These are phyloP conservation scores for Knoxdaviesia capensis DNA, from an alignment of 2,329 filamentous ascomycete species.

Conservation along the genomic window DNA sequence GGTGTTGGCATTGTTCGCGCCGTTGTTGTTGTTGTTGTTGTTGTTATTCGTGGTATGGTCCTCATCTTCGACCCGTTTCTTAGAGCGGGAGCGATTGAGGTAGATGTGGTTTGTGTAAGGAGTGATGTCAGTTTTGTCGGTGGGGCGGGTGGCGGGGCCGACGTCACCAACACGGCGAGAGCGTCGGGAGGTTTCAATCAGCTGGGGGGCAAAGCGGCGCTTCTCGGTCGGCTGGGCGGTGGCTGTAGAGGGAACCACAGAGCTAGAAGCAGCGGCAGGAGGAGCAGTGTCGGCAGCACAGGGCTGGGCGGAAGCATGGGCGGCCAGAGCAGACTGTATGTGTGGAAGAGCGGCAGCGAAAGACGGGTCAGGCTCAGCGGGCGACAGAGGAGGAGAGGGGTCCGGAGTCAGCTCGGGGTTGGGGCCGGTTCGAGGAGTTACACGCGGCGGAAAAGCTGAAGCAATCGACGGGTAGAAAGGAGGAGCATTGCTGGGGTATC, in stretches of 20 bases:
- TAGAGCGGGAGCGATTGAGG: conserved; percentile 12
- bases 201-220: conserved; percentile 51
- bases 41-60: conserved; percentile 1
- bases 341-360: neutral
- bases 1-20: no score
- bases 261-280: conserved; percentile 7
- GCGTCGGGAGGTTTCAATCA: conserved; percentile 62
- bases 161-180: conserved; percentile 46
- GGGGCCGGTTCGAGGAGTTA: conserved; percentile 17
- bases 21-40: no score
- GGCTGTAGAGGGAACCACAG: conserved; percentile 9
- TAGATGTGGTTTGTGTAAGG: conserved; percentile 43
- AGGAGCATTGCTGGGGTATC: neutral
- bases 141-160: conserved; percentile 38
- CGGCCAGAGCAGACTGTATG: neutral
- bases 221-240: conserved; percentile 7
- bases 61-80: conserved; percentile 1
- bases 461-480: no score
- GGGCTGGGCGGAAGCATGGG: neutral
- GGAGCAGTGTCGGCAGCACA: neutral
- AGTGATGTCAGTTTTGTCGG: conserved; percentile 53
- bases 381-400: conserved; percentile 28
- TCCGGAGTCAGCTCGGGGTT: conserved; percentile 37
- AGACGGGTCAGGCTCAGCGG: conserved; percentile 10
- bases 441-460: no score